These are phyloP conservation scores for Fusarium neocosmosporiellum DNA, from an alignment of 2,329 filamentous ascomycete genomes.

Conservation along the genomic window DNA sequence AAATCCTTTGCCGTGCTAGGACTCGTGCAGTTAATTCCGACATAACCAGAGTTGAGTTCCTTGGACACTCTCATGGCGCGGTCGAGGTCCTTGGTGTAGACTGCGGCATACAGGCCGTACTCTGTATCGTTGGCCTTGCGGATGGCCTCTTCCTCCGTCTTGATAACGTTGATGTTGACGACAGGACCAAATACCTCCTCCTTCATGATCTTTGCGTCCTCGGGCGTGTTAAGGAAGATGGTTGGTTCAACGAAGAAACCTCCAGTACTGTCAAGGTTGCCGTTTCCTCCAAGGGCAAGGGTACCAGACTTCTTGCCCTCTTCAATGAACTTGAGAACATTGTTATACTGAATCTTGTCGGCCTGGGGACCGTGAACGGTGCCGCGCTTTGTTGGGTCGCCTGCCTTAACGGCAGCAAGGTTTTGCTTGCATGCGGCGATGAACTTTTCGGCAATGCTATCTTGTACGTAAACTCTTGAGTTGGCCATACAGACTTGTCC, in stretches of 20 bases:
- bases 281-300: conserved; percentile 16
- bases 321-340: conserved; percentile 21
- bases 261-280: conserved; percentile 2
- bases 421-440: conserved; percentile 12
- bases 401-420: conserved; percentile 1
- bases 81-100: conserved; percentile 67
- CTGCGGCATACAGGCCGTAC: conserved; percentile 66
- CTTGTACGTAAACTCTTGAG: conserved; percentile 68
- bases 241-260: conserved; percentile 33
- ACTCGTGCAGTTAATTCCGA: conserved; percentile 64
- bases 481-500: conserved; percentile 72
- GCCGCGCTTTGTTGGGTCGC: conserved; percentile 4
- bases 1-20: conserved; percentile 16
- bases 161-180: conserved; percentile 63
- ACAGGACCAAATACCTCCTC: conserved; percentile 76
- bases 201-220: conserved; percentile 59
- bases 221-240: conserved; percentile 36
- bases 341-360: conserved; percentile 26
- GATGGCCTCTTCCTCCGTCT: conserved; percentile 48
- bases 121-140: conserved; percentile 56
- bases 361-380: conserved; percentile 30
- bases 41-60: conserved; percentile 68
- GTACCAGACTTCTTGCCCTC: conserved; percentile 27
- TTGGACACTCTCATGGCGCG: conserved; percentile 59
- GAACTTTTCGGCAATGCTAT: conserved; percentile 52